Evolutionary conservation across 768 basidiomycete genomes (phyloP), one percentile per base, ranked within the genome.

Genomic region (Hygrophorus pudorinus): DNA sequence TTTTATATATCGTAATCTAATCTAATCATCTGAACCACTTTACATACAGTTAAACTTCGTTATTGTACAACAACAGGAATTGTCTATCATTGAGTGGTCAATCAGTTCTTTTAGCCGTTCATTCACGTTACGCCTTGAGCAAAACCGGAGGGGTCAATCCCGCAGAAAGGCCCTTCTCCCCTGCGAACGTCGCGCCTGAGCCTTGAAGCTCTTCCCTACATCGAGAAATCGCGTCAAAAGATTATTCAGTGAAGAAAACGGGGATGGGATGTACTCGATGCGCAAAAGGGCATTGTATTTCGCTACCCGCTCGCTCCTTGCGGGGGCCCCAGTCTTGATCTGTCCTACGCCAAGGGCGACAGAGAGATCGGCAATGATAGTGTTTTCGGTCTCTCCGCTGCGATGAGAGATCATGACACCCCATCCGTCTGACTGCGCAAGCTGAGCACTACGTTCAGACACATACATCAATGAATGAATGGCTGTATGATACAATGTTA

Each of bases 361-460:
- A 50, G 82, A 80, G 53, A 97, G 81, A 66, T 97, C 92, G 50
- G 93, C 90, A 57, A 98, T 97, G 65, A 91, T 73, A 44, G 90
- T 93, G 71, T 90, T 92, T 70, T 96, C 93, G 29, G 94, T 98
- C 76, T 97, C 94, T 59, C 94, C 94, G 53, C 86, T 90, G 54
- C 96, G 92, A 77, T 98, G 96, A 42, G 93, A 97, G 65, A 94
- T 83, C 96, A 99, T 99, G 68, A 97, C 88, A 63, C 92, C 93
- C 96, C 96, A 99, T 44, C 86, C 86, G 58, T 90, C 89, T 31
- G 88, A 89, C 65, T 96, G 91, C 39, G 93, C 64, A 56, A 99
- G 88, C 65, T 97, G 92, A 48, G 93, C 90, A 61, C 90, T 94
- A 50, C 27, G 48, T 41, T 44, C 24, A 33, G 6, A 32, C 28